Evolutionary conservation across 1,139 yeast genomes (phyloP), one percentile per base, ranked within the genome.

Genomic region (Lizanozyma gosingica): DNA sequence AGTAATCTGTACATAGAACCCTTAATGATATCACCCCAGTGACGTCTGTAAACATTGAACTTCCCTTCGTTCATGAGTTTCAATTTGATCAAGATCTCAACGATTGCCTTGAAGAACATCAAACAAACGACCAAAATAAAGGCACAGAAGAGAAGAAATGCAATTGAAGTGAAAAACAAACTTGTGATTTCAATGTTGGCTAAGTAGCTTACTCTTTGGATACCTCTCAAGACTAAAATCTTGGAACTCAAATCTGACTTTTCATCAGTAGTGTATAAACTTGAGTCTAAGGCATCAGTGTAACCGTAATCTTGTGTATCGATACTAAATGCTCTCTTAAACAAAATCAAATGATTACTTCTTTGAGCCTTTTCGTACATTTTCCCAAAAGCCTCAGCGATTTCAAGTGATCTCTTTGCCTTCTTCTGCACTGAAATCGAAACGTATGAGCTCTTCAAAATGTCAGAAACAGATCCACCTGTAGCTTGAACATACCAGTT

Each of bases 401-500:
- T n/a, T 53, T 54, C 16, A 50, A 46, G 15, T 56, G 47, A 14
- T 52, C 43, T 47, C 67, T 55, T 49, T 35, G 36, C 18, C 39
- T 53, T 55, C 57, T 82, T 84, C 57, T 88, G 95, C 8, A 88
- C 96, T 4, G 94, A 82, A 41, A 90, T 76, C 2, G 96, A 80
- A 53, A 73, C 72, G 52, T 51, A 80, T 51, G 51, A 66, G 59
- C 65, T 65, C 14, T 73, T 64, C 39, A 88, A 60, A 37, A 87
- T 76, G 43, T 83, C 83, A 2, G 96, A 82, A 2, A 94, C 80
- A 1, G 73, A 60, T 44, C 98, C 98, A 36, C 97, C 97, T 1
- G 98, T 92, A n/a, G 96, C 71, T 62, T 90, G 95, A 43, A 92
- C 80, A 62, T 92, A 92, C 98, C 98, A 92, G 57, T 81, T 78